These are phyloP conservation scores for Nectriaceae sp. DNA, from an alignment of 2,329 filamentous ascomycete genomes.

Conservation along the genomic window DNA sequence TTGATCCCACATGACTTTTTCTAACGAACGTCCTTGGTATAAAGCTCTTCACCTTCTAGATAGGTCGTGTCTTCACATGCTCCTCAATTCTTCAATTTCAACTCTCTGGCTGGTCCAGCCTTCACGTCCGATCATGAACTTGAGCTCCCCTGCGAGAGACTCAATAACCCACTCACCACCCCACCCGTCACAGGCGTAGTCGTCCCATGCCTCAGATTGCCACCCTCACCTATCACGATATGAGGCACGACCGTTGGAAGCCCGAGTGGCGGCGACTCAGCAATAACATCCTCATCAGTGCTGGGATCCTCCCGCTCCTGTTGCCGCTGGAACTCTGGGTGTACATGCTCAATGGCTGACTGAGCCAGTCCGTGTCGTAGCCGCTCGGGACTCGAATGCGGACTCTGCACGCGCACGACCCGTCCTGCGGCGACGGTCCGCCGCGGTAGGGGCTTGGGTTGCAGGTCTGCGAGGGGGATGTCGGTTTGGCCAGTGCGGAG, in stretches of 20 bases:
- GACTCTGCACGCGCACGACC: slow-evolving; percentile 27
- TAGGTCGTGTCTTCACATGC: too few relatives aligned
- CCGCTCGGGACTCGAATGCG: slow-evolving; percentile 9
- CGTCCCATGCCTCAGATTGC: slow-evolving; percentile 37
- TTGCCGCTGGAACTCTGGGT: background rate
- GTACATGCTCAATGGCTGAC: background rate
- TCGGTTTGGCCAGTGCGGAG: slow-evolving; percentile 71
- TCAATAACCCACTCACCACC: slow-evolving; percentile 55
- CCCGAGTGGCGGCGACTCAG: too few relatives aligned
- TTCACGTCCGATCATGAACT: slow-evolving; percentile 8
- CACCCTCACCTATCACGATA: slow-evolving; percentile 9
- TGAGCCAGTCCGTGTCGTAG: background rate
- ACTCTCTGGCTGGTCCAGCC: too few relatives aligned
- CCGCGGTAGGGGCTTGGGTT: slow-evolving; percentile 37
- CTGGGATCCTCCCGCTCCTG: slow-evolving; percentile 22
- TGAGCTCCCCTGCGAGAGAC: slow-evolving; percentile 38
- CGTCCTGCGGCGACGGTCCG: slow-evolving; percentile 5
- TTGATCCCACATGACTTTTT: background rate
- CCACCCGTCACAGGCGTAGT: slow-evolving; percentile 50
- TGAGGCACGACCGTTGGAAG: background rate
- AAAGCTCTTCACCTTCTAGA: too few relatives aligned
- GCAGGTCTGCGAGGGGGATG: slow-evolving; percentile 63
- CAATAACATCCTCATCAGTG: too few relatives aligned
- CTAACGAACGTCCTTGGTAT: background rate
- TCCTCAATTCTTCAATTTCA: too few relatives aligned